Base-by-base conservation (phyloP, 2,329 filamentous ascomycete genomes). In the Stagonosporopsis rhizophila region DNA sequence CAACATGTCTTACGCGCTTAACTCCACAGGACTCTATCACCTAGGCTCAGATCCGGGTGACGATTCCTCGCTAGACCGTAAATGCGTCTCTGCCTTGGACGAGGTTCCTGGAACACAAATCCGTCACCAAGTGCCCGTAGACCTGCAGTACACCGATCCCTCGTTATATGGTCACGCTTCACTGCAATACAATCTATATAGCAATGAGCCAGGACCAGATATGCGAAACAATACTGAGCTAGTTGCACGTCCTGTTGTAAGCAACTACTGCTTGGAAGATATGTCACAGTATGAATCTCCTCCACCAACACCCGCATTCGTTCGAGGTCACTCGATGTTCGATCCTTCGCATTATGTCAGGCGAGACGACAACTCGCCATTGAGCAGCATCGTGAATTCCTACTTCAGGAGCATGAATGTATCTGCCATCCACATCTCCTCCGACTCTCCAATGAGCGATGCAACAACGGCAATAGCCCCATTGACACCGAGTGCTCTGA, bases 401-500 rank as follows among this genome's bases (percentile, higher is more conserved):
- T 38, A 25, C 25, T 15, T n/a, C 4, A 30, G 32, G n/a, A 23
- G 45, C 12, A 37, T 15, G 9, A 20, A 40, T 39, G 46, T 40
- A 15, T 34, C 38, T 9, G 34, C 4, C 23, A 53, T 53, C 47
- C 58, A 56, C 32, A 32, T 15, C 8, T 2, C 58, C 6, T 8
- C 25, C 23, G 35, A 52, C 11, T 27, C 27, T 9, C 15, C 34
- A 8, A 57, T 58, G 38, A 39, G 17, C 25, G 52, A 46, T 25
- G 37, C 35, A 2, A 19, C 44, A 4, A 20, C 32, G 9, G 27
- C 45, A 7, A 19, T 38, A 2, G 47, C 44, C 5, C 38, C 50
- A 15, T 15, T 53, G 4, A 61, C 58, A 34, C 60, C 60, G 17
- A 61, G 49, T 37, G 54, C 41, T 22, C 52, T 66, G 8, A 42